Evolutionary conservation across 192 early-diverging fungal genomes (phyloP).

Genomic region (Entomortierella parvispora): DNA sequence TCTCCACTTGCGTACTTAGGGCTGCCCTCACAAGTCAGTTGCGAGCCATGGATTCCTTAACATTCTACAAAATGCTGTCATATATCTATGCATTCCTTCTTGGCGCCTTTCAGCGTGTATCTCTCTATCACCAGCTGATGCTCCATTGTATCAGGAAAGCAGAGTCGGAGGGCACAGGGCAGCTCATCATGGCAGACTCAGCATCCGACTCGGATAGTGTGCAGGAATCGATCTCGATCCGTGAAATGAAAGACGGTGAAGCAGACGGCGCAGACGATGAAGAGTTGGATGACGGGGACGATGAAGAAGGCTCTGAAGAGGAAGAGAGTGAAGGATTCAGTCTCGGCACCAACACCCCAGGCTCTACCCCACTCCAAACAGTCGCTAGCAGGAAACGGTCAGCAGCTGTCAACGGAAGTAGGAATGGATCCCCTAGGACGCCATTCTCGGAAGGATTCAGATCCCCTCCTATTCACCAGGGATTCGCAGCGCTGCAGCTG

Average conservation of each 20-base stretch:
- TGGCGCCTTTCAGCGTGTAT: conserved; percentile 75
- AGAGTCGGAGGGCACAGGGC: conserved; percentile 50
- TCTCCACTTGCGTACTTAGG: no score
- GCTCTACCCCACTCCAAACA: conserved; percentile 27
- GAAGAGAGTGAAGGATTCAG: conserved; percentile 34
- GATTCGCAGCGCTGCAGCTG: conserved; percentile 23
- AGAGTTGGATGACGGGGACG: conserved; percentile 3
- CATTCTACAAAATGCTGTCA: conserved; percentile 82
- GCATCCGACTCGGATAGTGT: conserved; percentile 32
- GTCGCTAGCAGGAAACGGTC: conserved; percentile 10
- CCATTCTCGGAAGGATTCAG: conserved; percentile 8
- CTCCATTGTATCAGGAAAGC: conserved; percentile 71
- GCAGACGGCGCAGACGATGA: conserved; percentile 12
- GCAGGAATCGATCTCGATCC: conserved; percentile 30
- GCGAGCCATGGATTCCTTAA: conserved; percentile 83
- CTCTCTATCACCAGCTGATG: conserved; percentile 78
- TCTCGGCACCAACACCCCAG: conserved; percentile 36
- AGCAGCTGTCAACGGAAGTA: conserved; percentile 1
- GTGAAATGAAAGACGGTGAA: conserved; percentile 23
- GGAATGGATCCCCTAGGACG: conserved; percentile 6
- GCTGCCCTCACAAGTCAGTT: conserved; percentile 73
- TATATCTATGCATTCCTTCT: conserved; percentile 82
- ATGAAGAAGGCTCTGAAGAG: conserved; percentile 28
- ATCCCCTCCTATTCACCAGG: conserved; percentile 15
- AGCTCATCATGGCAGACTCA: conserved; percentile 37